Evolutionary conservation across 2,329 filamentous ascomycete species (phyloP).

Genomic region (Colletotrichum sp.): DNA sequence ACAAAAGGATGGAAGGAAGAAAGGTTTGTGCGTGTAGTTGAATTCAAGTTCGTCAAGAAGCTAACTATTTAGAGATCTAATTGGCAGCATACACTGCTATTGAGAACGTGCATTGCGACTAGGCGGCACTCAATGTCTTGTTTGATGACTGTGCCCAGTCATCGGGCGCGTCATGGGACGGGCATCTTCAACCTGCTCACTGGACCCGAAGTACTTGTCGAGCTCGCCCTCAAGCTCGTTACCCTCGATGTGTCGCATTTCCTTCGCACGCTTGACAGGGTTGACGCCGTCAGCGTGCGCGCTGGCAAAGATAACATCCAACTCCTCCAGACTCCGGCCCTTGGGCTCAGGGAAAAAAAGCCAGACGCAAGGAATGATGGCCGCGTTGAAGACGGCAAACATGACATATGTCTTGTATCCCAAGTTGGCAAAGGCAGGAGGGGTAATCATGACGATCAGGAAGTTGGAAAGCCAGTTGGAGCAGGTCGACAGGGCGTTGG

Average conservation of each 20-base stretch:
- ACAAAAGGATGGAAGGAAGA: neutral
- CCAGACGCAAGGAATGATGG: conserved; percentile 57
- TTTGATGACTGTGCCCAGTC: neutral
- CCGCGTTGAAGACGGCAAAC: conserved; percentile 58
- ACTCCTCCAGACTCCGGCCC: conserved; percentile 64
- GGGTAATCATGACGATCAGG: conserved; percentile 71
- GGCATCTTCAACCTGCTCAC: conserved; percentile 21
- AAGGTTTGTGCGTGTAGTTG: neutral
- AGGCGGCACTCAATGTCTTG: neutral
- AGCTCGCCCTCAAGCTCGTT: conserved; percentile 30
- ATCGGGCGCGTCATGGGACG: conserved; percentile 15
- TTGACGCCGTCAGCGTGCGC: conserved; percentile 29
- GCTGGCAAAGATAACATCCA: conserved; percentile 50
- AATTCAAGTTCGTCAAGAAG: neutral
- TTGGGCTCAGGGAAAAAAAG: conserved; percentile 61
- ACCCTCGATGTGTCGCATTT: conserved; percentile 26
- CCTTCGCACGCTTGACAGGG: conserved; percentile 29
- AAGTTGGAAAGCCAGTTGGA: conserved; percentile 69
- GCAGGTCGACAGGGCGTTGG: conserved; percentile 68
- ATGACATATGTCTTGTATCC: conserved; percentile 61
- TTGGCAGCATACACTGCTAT: neutral
- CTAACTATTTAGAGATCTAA: neutral
- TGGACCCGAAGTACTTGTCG: conserved; percentile 31
- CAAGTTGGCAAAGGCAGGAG: conserved; percentile 60
- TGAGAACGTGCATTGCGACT: neutral